Percentiles rank a stretch among this genome's conserved stretches.
phyloP scores from a whole-genome alignment of 148 eudicot species.

The Cornus kousa region DNA sequence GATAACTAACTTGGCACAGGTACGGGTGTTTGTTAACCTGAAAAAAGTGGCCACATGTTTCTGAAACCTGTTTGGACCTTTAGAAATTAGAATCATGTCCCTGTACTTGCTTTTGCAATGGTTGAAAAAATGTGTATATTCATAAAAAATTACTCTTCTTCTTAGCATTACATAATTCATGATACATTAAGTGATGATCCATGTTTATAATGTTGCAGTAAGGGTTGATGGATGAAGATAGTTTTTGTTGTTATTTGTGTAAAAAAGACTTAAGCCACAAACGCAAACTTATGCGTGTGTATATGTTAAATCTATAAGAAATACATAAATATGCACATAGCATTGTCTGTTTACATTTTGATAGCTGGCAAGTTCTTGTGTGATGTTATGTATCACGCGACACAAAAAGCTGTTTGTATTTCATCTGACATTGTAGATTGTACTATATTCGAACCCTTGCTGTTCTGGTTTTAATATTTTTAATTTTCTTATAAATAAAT shows the following conservation, averaged over 20 bases:
- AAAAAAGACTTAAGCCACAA: background rate
- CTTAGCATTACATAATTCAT: no score
- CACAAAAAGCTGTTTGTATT: background rate
- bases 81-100: background rate
- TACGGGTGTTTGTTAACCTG: background rate
- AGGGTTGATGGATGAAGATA: background rate
- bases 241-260: no score
- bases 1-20: background rate
- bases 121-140: background rate
- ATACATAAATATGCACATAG: background rate
- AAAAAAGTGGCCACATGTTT: background rate
- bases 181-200: background rate
- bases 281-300: no score
- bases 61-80: no score
- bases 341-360: background rate
- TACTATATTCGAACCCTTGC: background rate
- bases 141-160: no score
- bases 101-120: slow-evolving; percentile 3
- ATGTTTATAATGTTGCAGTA: background rate
- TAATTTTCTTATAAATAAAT: background rate
- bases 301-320: background rate
- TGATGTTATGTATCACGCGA: background rate
- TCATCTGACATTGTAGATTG: background rate
- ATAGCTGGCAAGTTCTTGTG: background rate
- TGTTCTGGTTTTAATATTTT: background rate